Evolutionary conservation across 2,329 filamentous ascomycete genomes (phyloP).

Genomic region (Claviceps monticola): DNA sequence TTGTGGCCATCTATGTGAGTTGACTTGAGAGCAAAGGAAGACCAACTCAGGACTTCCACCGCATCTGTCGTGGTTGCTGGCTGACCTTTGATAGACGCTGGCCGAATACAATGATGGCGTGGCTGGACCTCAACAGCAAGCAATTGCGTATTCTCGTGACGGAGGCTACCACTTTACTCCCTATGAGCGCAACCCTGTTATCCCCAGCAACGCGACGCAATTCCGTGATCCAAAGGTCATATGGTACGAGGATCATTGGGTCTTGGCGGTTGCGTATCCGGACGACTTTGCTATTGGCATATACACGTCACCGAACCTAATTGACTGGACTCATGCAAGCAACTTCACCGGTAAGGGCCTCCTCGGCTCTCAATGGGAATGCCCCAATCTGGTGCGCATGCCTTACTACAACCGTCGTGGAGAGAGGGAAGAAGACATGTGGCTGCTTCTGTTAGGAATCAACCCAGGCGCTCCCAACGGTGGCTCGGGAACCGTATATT

Average conservation of each 20-base stretch:
- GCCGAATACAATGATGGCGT: conserved; percentile 3
- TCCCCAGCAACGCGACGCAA: conserved; percentile 36
- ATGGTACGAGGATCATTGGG: conserved; percentile 42
- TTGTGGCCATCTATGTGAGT: conserved; percentile 36
- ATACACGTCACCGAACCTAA: conserved; percentile 45
- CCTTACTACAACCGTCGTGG: conserved; percentile 27
- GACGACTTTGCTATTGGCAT: conserved; percentile 43
- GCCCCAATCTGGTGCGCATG: conserved; percentile 46
- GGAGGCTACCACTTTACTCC: conserved; percentile 47
- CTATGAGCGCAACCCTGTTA: conserved; percentile 46
- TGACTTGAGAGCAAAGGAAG: too few species aligned
- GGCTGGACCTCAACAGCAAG: conserved; percentile 32
- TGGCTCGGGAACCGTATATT: conserved; percentile 41
- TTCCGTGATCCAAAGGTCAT: conserved; percentile 56
- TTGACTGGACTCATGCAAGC: conserved; percentile 34
- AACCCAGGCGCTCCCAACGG: conserved; percentile 44
- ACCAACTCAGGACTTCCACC: conserved; percentile 3
- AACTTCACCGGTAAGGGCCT: conserved; percentile 43
- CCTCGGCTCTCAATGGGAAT: conserved; percentile 46
- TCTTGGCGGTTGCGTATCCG: conserved; percentile 39
- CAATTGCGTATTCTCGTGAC: conserved; percentile 47
- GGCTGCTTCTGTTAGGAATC: conserved; percentile 36
- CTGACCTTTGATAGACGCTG: conserved; percentile 12
- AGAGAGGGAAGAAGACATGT: conserved; percentile 14
- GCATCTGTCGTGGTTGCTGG: background rate